Evolutionary conservation across 805 yeast genomes (phyloP).

Genomic region (Saturnispora besseyi): DNA sequence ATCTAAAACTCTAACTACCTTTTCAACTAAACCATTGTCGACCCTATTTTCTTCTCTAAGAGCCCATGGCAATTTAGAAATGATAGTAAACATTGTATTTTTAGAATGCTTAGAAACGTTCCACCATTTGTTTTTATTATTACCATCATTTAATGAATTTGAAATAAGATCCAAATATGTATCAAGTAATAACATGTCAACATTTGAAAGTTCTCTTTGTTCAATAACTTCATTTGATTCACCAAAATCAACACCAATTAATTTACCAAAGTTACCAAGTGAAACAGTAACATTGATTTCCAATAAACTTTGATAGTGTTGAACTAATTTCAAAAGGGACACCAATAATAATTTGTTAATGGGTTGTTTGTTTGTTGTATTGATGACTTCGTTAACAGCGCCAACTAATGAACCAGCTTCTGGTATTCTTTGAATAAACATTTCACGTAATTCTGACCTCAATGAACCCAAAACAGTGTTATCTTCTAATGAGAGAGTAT

Average conservation of each 20-base stretch:
- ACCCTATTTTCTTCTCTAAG: constrained; percentile 11
- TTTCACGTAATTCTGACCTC: constrained; percentile 18
- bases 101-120: constrained; percentile 35
- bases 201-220: constrained; percentile 30
- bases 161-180: constrained; percentile 55
- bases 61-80: constrained; percentile 41
- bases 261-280: constrained; percentile 12
- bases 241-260: constrained; percentile 19
- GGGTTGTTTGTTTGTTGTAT: constrained; percentile 24
- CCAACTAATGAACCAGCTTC: constrained; percentile 38
- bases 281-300: constrained; percentile 15
- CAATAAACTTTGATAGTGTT: constrained; percentile 18
- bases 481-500: constrained; percentile 15
- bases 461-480: constrained; percentile 11
- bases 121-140: constrained; percentile 65
- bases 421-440: constrained; percentile 35
- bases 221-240: constrained; percentile 17
- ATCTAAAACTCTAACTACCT: constrained; percentile 41
- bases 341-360: constrained; percentile 39
- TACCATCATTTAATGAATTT: constrained; percentile 15
- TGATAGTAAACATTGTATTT: constrained; percentile 58
- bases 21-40: constrained; percentile 20
- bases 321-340: constrained; percentile 35
- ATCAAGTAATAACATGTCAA: constrained; percentile 52
- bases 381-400: constrained; percentile 32